Evolutionary conservation across 2,329 filamentous ascomycete species (phyloP), one percentile per base, ranked within the genome.

Genomic region (Colletotrichum neosansevieriae): DNA sequence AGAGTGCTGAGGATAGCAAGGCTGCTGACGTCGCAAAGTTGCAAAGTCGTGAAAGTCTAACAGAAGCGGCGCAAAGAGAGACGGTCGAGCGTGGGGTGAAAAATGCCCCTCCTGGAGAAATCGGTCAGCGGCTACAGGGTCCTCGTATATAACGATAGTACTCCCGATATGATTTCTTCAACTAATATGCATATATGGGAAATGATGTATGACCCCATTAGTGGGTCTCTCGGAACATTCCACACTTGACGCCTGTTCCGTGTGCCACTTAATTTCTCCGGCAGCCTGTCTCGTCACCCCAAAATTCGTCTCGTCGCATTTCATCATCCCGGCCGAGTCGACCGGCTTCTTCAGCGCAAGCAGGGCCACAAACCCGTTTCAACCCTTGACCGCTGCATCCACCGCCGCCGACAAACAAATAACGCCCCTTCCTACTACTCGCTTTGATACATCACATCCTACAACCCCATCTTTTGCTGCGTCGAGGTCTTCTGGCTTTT

Each of bases 101-200:
- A 70, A 70, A 42, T 65, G 69, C 69, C 69, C 69, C 69, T 70
- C 65, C 21, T 69, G 53, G 65, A 61, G 44, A 45, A 47, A 58
- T 53, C 64, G 47, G 50, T 69, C 56, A 58, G 45, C 60, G 42
- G 42, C 57, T 34, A 59, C 40, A 36, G 45, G 60, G 50, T 57
- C 40, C 42, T 42, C 63, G 57, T 6, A 44, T 69, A 69, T n/a
- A 49, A n/a, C 19, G 9, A 54, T 24, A 4, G 2, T 0, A 15
- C 3, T n/a, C 49, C 34, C 24, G n/a, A 36, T 53, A 34, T n/a
- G 9, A 0, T 2, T 6, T 1, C 3, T 34, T 3, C 2, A 19
- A 7, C 1, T 2, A 4, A 19, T 45, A 45, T 21, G 40, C 7
- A 56, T 19, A 15, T 45, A n/a, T 38, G 3, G 17, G 12, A 4